Evolutionary conservation across 768 basidiomycete genomes (phyloP).

Genomic region (Hygrophorus pudorinus): DNA sequence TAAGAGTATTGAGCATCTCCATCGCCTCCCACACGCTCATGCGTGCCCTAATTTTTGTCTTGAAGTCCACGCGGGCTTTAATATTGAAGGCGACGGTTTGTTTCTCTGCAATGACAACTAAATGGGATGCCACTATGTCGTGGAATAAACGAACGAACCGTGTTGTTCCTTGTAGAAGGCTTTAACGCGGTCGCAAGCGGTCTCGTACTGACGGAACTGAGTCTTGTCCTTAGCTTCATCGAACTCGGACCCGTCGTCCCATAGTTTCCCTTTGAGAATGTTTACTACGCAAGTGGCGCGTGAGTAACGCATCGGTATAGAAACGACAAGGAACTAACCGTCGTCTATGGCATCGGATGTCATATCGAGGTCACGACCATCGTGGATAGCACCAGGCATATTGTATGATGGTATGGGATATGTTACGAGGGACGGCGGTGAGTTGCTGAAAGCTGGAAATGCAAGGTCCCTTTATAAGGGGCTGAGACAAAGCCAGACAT

Average conservation of each 20-base stretch:
- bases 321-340: conserved; percentile 18
- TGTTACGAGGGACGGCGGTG: background rate
- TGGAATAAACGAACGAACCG: conserved; percentile 26
- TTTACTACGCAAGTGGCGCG: conserved; percentile 39
- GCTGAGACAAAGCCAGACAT: background rate
- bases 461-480: background rate
- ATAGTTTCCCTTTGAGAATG: conserved; percentile 48
- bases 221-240: conserved; percentile 57
- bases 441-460: background rate
- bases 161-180: conserved; percentile 73
- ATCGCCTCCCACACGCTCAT: conserved; percentile 87
- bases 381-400: conserved; percentile 18
- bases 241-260: conserved; percentile 50
- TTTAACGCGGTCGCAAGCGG: conserved; percentile 70
- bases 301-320: background rate
- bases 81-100: conserved; percentile 85
- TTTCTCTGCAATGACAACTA: conserved; percentile 42
- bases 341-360: conserved; percentile 41
- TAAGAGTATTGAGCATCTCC: conserved; percentile 76
- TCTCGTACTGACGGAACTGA: conserved; percentile 63
- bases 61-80: conserved; percentile 65
- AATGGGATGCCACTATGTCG: background rate
- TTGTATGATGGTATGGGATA: conserved; percentile 6
- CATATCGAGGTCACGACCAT: conserved; percentile 29
- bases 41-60: conserved; percentile 51